Base-by-base conservation (phyloP, 177 flowering plant species). In the Vitis hybrid region DNA sequence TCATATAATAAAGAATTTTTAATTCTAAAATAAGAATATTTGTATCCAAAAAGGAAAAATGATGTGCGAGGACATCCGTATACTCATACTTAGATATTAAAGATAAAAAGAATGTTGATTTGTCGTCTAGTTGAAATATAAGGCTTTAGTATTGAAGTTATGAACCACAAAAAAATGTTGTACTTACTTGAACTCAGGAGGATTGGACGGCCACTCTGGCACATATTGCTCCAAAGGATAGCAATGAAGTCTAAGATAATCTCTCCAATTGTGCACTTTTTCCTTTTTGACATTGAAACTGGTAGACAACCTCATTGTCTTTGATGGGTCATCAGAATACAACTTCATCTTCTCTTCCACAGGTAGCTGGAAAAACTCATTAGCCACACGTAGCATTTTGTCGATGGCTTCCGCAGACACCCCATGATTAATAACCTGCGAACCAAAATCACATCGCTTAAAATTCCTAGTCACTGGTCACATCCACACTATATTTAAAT, bases 221-320 rank as follows among this genome's bases (percentile, higher is more conserved):
- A 68, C 75, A 56, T 81, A 89, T 51, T 82, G 74, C 11, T 89
- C 81, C n/a, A 91, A 70, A 65, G 97, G 97, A 75, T 88, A 69
- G 48, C 96, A 92, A 74, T 89, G 94, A 58, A 91, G 96, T 60
- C 97, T 72, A 1, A 92, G 87, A 76, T 88, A 91, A 60, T 92
- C 97, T 70, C 97, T 83, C 97, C 97, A 92, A 62, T 88, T 88
- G 49, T 86, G 88, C 32, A 91, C 80, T 6, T 80, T 75, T 75
- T 92, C 97, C 62, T 86, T 89, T 11, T 78, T 85, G 12, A 84
- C 82, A 61, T 91, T 88, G 48, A 89, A 88, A 62, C 97, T 90
- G 0, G 97, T 88, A 1, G 93, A 86, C 14, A 91, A 71, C 54
- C 97, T 88, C 78, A 76, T 71, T 7, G 91, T 86, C 83, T 87